Percentiles rank a stretch among this genome's conserved stretches.
Evolutionary conservation across 1,284 basidiomycete species (phyloP).

Genomic region (Malassezia restricta): DNA sequence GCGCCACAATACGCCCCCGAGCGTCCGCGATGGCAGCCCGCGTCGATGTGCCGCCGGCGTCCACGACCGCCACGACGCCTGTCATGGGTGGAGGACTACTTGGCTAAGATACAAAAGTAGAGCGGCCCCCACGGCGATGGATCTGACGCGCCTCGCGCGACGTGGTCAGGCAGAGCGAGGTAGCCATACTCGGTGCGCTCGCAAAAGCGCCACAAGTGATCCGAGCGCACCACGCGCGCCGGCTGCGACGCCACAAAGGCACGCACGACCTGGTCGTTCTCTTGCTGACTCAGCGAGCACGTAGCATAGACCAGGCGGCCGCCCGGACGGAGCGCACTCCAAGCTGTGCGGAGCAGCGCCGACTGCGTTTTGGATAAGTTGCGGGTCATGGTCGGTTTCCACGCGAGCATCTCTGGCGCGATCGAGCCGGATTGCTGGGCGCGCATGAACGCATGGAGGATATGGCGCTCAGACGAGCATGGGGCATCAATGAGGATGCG

Average conservation of each 20-base stretch:
- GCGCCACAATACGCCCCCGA: constrained; percentile 13
- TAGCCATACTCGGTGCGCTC: constrained; percentile 5
- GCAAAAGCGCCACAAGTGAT: not conserved
- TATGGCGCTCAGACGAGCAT: constrained; percentile 10
- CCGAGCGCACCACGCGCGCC: not conserved
- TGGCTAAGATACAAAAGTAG: constrained; percentile 6
- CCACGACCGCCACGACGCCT: constrained; percentile 17
- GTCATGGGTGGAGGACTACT: not conserved
- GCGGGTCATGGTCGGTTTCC: constrained; percentile 4
- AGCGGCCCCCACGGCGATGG: constrained; percentile 9
- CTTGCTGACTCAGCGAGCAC: constrained; percentile 6
- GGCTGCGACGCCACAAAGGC: not conserved
- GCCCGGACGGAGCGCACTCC: not conserved
- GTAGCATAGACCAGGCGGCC: constrained; percentile 5
- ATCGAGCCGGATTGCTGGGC: not conserved
- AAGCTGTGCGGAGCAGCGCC: constrained; percentile 5
- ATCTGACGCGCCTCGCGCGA: not conserved
- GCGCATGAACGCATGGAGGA: constrained; percentile 1
- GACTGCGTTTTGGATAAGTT: constrained; percentile 4
- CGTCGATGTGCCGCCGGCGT: constrained; percentile 28
- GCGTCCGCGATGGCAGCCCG: constrained; percentile 17
- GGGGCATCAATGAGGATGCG: constrained; percentile 7
- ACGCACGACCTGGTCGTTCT: constrained; percentile 7
- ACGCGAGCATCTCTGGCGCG: constrained; percentile 8
- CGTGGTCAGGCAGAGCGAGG: constrained; percentile 2